These are phyloP conservation scores for Euphorbia tirucalli DNA, from an alignment of 345 rosid species.

Conservation along the genomic window DNA sequence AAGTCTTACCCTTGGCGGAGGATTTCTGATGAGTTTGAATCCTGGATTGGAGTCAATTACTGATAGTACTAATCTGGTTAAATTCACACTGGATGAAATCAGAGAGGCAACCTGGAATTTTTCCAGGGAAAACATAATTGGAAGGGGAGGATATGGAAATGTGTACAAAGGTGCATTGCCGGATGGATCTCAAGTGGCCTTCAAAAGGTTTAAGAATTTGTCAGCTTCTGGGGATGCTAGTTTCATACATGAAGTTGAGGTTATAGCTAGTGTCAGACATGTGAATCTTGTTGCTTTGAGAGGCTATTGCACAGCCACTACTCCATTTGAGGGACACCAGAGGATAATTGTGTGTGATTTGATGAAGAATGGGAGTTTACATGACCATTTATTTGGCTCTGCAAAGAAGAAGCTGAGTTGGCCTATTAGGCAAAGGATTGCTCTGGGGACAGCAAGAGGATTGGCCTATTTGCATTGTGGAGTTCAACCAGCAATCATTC, in stretches of 20 bases:
- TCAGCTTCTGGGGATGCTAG: slow-evolving; percentile 68
- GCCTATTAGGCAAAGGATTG: slow-evolving; percentile 80
- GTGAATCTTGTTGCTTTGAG: slow-evolving; percentile 78
- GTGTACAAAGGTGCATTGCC: slow-evolving; percentile 63
- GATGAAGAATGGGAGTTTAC: slow-evolving; percentile 73
- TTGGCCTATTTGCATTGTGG: slow-evolving; percentile 84
- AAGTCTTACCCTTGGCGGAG: slow-evolving; percentile 18
- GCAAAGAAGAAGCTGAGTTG: slow-evolving; percentile 51
- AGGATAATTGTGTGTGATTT: slow-evolving; percentile 89
- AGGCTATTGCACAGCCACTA: slow-evolving; percentile 85
- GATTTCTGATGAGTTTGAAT: slow-evolving; percentile 32
- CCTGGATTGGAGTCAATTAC: slow-evolving; percentile 53
- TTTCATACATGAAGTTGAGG: slow-evolving; percentile 83
- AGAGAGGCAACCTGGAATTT: slow-evolving; percentile 70
- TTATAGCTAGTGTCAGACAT: slow-evolving; percentile 83
- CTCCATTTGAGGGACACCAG: slow-evolving; percentile 82
- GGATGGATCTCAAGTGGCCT: slow-evolving; percentile 78
- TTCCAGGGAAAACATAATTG: slow-evolving; percentile 65
- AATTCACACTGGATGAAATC: slow-evolving; percentile 70
- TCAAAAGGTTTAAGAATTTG: slow-evolving; percentile 90
- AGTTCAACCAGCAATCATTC: slow-evolving; percentile 75
- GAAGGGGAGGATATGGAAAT: slow-evolving; percentile 90
- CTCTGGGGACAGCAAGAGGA: slow-evolving; percentile 81
- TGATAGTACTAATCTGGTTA: slow-evolving; percentile 64
- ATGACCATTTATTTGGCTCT: slow-evolving; percentile 74